Percentiles rank a stretch among this genome's conserved stretches.
These are phyloP conservation scores for Pseudogymnoascus sp. DNA, from an alignment of 2,329 filamentous ascomycete species.

Conservation along the genomic window DNA sequence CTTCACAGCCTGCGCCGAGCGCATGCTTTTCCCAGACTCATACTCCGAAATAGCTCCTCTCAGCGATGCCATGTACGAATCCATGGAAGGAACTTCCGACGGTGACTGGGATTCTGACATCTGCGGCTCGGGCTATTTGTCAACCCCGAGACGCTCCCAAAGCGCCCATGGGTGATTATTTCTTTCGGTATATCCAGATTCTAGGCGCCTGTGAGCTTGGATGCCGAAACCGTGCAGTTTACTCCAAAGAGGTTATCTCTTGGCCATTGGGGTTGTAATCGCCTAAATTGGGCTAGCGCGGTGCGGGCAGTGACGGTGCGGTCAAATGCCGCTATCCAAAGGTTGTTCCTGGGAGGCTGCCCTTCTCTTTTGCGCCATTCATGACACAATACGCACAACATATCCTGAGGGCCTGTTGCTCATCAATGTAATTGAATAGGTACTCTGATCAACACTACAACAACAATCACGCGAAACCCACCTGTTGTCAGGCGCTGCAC, in stretches of 20 bases:
- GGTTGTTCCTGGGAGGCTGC: constrained; percentile 3
- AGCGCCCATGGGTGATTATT: constrained; percentile 5
- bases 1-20: constrained; percentile 12
- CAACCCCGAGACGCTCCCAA: constrained; percentile 6
- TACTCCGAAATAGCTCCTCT: constrained; percentile 6
- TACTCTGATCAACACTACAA: background rate
- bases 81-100: constrained; percentile 7
- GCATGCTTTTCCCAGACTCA: background rate
- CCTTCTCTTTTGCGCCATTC: constrained; percentile 4
- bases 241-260: constrained; percentile 7
- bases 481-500: background rate
- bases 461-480: background rate
- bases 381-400: constrained; percentile 5
- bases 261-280: constrained; percentile 8
- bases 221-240: background rate
- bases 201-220: constrained; percentile 1
- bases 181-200: constrained; percentile 3
- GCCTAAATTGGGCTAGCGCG: constrained; percentile 6
- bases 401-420: background rate
- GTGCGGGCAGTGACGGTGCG: constrained; percentile 6
- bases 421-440: background rate
- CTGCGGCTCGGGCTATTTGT: background rate
- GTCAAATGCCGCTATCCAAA: constrained; percentile 3
- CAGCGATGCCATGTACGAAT: background rate
- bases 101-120: constrained; percentile 1